phyloP scores from a whole-genome alignment of 805 yeast genomes.

The Ogataea dorogensis region DNA sequence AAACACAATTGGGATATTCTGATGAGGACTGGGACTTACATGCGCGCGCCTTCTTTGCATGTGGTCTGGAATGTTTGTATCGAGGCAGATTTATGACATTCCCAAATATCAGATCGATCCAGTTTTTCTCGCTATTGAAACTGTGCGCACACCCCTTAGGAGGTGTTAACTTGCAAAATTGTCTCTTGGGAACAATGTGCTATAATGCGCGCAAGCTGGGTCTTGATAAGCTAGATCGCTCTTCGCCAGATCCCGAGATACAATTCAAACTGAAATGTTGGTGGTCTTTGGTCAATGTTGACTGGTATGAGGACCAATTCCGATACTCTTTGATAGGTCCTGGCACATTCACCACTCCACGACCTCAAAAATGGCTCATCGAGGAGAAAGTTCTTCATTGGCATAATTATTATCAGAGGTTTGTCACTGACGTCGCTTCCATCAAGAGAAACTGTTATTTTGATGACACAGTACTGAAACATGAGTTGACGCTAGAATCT shows the following conservation, averaged over 20 bases:
- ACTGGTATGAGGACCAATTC: slow-evolving; percentile 35
- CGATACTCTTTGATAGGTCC: slow-evolving; percentile 24
- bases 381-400: slow-evolving; percentile 17
- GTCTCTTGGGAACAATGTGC: slow-evolving; percentile 23
- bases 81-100: slow-evolving; percentile 35
- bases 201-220: slow-evolving; percentile 28
- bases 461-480: slow-evolving; percentile 21
- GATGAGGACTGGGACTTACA: slow-evolving; percentile 28
- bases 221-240: slow-evolving; percentile 18
- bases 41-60: slow-evolving; percentile 31
- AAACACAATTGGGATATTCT: slow-evolving; percentile 21
- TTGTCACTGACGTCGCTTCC: slow-evolving; percentile 23
- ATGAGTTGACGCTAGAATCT: slow-evolving; percentile 17
- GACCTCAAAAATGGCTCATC: slow-evolving; percentile 26
- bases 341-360: slow-evolving; percentile 25
- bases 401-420: slow-evolving; percentile 25
- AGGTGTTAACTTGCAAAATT: slow-evolving; percentile 31
- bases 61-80: slow-evolving; percentile 33
- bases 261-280: slow-evolving; percentile 22
- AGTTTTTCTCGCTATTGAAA: slow-evolving; percentile 29
- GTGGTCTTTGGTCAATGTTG: slow-evolving; percentile 33
- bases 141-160: slow-evolving; percentile 30
- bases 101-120: slow-evolving; percentile 29
- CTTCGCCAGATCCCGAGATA: slow-evolving; percentile 5
- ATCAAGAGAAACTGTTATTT: slow-evolving; percentile 30